Base-by-base conservation (phyloP, 228 moss, liverwort and hornwort species). In the Sphagnum magellanicum region DNA sequence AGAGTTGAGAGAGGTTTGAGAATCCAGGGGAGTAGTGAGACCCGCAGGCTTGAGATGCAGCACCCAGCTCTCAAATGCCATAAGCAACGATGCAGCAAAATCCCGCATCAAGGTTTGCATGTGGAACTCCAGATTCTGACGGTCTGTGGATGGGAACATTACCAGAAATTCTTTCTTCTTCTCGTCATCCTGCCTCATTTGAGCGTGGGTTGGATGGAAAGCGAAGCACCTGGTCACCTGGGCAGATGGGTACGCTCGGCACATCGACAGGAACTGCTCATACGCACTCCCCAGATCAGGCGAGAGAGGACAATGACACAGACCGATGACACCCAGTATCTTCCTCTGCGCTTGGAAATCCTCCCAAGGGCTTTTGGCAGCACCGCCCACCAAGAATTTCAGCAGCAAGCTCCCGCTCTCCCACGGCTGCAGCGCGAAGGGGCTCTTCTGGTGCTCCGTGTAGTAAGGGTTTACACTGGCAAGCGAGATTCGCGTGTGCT, bases 371-470 rank as follows among this genome's bases (percentile, higher is more conserved):
- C 92, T 78, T 66, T 83, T 68, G 8, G 89, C 74, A 5, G 94
- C 86, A 12, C 94, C 92, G 64, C 98, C 98, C 12, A 98, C 89
- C 78, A 98, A 82, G 55, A 98, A 98, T 77, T 98, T 98, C 48
- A 98, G 77, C 70, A 82, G 71, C 67, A 98, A 67, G 71, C 76
- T 88, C 17, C 98, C 94, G 17, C 66, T 86, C 6, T 94, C 98
- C 98, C 98, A 98, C 6, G 94, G 92, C 80, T 98, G 85, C 73
- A 86, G 94, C 66, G 87, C 81, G 49, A 98, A 98, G 46, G 98
- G 98, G 64, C 92, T 92, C 83, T 98, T 98, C 75, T 98, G 98
- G 64, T 93, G 98, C 86, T 98, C 98, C 11, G 89, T 94, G 79
- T 98, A 98, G 17, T 90, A 94, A 0, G 83, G 73, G 16, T 84